Evolutionary conservation across 2,329 filamentous ascomycete genomes (phyloP).

Genomic region (Capronia americana): DNA sequence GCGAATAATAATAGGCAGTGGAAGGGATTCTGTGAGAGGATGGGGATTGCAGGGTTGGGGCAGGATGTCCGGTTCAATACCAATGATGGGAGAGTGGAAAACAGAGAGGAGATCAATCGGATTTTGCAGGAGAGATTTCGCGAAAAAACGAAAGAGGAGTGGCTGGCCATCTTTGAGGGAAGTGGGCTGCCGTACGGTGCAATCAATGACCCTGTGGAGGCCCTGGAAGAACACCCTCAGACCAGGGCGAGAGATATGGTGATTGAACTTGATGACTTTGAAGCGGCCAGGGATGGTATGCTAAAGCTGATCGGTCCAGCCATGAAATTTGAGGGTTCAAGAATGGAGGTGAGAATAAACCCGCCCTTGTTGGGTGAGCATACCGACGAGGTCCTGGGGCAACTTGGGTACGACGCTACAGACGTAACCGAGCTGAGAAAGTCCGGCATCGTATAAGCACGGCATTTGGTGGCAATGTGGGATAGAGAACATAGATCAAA

Average conservation of each 20-base stretch:
- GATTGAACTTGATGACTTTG: conserved; percentile 33
- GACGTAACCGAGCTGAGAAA: conserved; percentile 37
- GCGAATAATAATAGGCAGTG: conserved; percentile 39
- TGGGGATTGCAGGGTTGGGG: conserved; percentile 29
- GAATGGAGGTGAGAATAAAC: conserved; percentile 32
- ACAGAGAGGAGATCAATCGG: conserved; percentile 34
- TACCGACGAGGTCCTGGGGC: conserved; percentile 32
- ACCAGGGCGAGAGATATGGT: conserved; percentile 36
- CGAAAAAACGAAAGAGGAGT: conserved; percentile 34
- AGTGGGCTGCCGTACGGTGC: conserved; percentile 39
- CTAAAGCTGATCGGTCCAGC: conserved; percentile 36
- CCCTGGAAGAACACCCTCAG: conserved; percentile 36
- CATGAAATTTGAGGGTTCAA: conserved; percentile 35
- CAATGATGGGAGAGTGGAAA: conserved; percentile 37
- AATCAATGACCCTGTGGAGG: conserved; percentile 39
- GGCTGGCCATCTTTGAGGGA: conserved; percentile 35
- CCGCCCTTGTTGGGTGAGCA: conserved; percentile 38
- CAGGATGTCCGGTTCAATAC: conserved; percentile 33
- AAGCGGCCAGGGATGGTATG: conserved; percentile 36
- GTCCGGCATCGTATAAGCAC: conserved; percentile 32
- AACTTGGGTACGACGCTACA: conserved; percentile 32
- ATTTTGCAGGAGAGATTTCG: conserved; percentile 32
- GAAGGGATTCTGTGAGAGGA: conserved; percentile 34
- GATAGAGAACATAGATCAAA: conserved; percentile 20
- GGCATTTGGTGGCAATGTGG: not conserved